These are phyloP conservation scores for Akanthomyces muscarius DNA, from an alignment of 2,329 filamentous ascomycete genomes.

Conservation along the genomic window DNA sequence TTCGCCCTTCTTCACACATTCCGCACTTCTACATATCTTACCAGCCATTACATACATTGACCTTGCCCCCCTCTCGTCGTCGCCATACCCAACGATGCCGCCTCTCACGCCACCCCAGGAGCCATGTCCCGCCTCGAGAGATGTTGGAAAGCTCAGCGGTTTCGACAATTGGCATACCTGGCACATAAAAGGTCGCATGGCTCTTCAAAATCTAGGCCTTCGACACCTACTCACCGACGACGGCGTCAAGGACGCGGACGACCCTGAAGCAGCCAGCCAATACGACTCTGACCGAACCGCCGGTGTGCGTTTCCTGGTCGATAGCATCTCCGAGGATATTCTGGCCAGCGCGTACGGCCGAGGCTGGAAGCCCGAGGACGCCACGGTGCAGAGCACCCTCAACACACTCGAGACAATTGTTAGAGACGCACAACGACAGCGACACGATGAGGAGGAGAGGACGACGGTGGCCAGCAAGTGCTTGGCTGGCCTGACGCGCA, in stretches of 20 bases:
- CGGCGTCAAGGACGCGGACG: not conserved
- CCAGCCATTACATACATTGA: too few species aligned
- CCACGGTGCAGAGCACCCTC: not conserved
- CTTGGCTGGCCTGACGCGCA: not conserved
- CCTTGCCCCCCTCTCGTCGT: too few species aligned
- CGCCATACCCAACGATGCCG: not conserved
- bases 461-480: not conserved
- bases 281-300: not conserved
- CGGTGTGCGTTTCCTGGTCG: not conserved
- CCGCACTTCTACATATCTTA: too few species aligned
- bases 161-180: constrained; percentile 7
- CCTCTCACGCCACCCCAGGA: not conserved
- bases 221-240: not conserved
- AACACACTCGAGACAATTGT: not conserved
- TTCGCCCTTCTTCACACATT: not conserved
- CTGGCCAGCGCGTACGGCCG: not conserved
- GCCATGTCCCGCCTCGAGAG: not conserved
- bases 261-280: not conserved
- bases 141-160: not conserved
- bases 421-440: not conserved
- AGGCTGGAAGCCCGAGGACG: not conserved
- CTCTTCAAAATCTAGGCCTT: not conserved
- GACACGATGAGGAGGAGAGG: not conserved
- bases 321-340: not conserved
- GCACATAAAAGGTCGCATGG: not conserved